phyloP scores from a whole-genome alignment of 2,329 filamentous ascomycete genomes.

The Pseudogymnoascus sp. region DNA sequence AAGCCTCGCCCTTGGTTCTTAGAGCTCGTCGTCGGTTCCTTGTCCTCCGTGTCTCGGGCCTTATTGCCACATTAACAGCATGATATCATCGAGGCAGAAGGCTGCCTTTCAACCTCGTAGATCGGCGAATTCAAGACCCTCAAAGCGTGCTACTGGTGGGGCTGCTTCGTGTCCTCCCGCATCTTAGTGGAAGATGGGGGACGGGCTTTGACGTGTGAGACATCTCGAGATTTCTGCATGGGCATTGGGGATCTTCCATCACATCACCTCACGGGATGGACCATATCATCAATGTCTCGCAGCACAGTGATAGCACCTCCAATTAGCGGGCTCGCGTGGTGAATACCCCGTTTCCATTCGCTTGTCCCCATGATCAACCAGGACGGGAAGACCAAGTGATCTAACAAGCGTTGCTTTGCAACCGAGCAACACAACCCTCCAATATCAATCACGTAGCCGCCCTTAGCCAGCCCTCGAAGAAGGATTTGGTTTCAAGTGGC shows the following conservation, averaged over 20 bases:
- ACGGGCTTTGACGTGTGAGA: neutral
- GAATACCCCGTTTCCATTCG: neutral
- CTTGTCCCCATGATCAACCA: neutral
- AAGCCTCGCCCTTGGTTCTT: neutral
- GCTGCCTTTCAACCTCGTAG: neutral
- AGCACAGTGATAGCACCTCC: neutral
- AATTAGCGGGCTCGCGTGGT: neutral
- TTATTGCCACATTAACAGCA: neutral
- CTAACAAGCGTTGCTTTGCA: neutral
- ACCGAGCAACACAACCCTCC: neutral
- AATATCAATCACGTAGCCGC: neutral
- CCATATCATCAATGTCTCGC: neutral
- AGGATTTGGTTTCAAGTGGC: neutral
- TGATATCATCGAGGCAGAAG: neutral
- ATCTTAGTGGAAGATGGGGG: neutral
- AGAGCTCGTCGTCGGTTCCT: neutral
- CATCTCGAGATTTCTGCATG: neutral
- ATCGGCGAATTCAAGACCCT: neutral
- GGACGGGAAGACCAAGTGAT: neutral
- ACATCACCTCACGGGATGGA: neutral
- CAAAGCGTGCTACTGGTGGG: neutral
- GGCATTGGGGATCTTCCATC: neutral
- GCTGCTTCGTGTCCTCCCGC: neutral
- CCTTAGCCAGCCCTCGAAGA: neutral
- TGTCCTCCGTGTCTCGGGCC: neutral